Evolutionary conservation across 768 basidiomycete genomes (phyloP), one percentile per base, ranked within the genome.

Genomic region (Tricholoma sp.): DNA sequence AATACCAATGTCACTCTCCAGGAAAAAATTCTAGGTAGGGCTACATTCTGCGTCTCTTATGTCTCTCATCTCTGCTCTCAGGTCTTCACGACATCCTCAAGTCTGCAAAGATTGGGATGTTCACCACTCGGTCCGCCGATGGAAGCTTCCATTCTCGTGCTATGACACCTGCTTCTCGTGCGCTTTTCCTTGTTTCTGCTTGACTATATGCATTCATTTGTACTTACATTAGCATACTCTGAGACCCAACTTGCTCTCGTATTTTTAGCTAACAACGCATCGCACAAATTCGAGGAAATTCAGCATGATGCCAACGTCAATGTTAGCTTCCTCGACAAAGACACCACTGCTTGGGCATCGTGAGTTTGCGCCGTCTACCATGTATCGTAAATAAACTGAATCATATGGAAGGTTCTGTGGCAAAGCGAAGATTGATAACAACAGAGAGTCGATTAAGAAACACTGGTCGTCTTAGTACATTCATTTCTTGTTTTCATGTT

Each of bases 91-190:
- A 74, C 24, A 82, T 94, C 55, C 67, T 92, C 54, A 80, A 83
- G 56, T 71, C 74, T 1, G 83, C 85, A 8, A 76, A 81, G 63
- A 84, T 80, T 0, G 88, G 86, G 52, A 91, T 94, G 86, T 72
- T 94, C 17, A 88, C 89, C 9, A 91, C 89, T 12, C 85, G 87
- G 36, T 78, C 83, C 15, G 65, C 77, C 12, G 75, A 82, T 54
- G 91, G 90, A 0, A 73, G 80, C 42, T 69, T 95, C 18, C 92
- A 94, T 68, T 83, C 90, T 7, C 81, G 92, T 55, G 86, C 86
- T 24, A 94, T 95, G 93, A 76, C 80, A 13, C 87, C 88, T 17
- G 76, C 81, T n/a, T 74, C 78, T 37, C 81, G 89, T 89, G 61
- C 42, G 84, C 68, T 4, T 28, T 60, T 20, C 24, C 2, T 37